These are phyloP conservation scores for Aspergillus nomiae DNA, from an alignment of 2,329 filamentous ascomycete genomes.

Conservation along the genomic window DNA sequence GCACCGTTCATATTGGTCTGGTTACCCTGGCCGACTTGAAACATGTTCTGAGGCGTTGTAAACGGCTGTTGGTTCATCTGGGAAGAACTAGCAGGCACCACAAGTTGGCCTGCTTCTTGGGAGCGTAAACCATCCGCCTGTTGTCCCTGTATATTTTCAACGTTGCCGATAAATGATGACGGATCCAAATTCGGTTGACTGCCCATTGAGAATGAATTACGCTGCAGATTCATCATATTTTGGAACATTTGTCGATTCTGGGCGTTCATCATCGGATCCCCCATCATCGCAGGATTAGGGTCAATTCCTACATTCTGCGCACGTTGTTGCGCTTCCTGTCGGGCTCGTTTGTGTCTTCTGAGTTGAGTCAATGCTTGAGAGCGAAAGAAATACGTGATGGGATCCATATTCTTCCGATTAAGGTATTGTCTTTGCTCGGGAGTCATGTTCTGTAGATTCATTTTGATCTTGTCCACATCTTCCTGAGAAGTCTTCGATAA, in stretches of 20 bases:
- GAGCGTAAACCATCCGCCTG: conserved; percentile 64
- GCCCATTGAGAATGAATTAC: conserved; percentile 39
- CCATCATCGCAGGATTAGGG: conserved; percentile 36
- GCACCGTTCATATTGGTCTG: conserved; percentile 40
- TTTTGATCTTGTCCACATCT: conserved; percentile 51
- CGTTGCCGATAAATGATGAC: conserved; percentile 45
- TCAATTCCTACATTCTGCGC: conserved; percentile 32
- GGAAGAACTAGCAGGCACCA: conserved; percentile 66
- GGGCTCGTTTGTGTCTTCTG: conserved; percentile 36
- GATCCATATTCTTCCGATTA: conserved; percentile 49
- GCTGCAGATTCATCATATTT: conserved; percentile 43
- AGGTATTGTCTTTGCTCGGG: conserved; percentile 52
- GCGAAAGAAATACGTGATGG: conserved; percentile 54
- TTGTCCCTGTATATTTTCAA: conserved; percentile 61
- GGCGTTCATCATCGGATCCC: conserved; percentile 40
- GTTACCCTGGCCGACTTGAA: conserved; percentile 38
- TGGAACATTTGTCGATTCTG: conserved; percentile 46
- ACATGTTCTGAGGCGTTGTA: conserved; percentile 44
- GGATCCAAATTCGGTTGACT: conserved; percentile 35
- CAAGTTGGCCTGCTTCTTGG: conserved; percentile 62
- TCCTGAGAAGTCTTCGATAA: conserved; percentile 46
- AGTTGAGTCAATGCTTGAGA: conserved; percentile 49
- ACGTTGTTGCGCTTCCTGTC: conserved; percentile 36
- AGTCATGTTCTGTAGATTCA: conserved; percentile 49
- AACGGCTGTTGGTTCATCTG: conserved; percentile 48